Percentiles rank a stretch among this genome's conserved stretches.
Evolutionary conservation across 2,329 filamentous ascomycete genomes (phyloP).

Genomic region (Davidsoniella virescens): DNA sequence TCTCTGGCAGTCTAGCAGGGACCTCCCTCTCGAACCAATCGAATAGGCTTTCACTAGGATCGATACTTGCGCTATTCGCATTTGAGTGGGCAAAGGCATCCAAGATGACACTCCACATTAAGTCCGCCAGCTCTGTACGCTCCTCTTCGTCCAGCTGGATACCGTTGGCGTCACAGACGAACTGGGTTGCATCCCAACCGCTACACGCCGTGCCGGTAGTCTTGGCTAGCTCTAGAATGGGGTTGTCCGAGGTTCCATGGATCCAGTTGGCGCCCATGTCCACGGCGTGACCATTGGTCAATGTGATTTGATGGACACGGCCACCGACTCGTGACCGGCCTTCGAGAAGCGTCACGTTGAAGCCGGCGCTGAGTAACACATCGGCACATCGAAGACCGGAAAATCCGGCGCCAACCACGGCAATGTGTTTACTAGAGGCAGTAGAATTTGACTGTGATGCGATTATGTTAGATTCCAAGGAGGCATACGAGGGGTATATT

Average conservation of each 20-base stretch:
- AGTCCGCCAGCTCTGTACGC: conserved; percentile 29
- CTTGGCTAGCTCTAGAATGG: conserved; percentile 49
- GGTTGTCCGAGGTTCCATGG: conserved; percentile 55
- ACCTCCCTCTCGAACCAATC: conserved; percentile 37
- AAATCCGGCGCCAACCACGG: conserved; percentile 54
- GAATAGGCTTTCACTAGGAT: conserved; percentile 33
- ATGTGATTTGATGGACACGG: conserved; percentile 36
- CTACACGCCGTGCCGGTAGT: conserved; percentile 37
- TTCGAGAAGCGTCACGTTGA: conserved; percentile 53
- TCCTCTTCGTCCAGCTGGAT: conserved; percentile 29
- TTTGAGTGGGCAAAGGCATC: conserved; percentile 53
- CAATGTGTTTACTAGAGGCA: conserved; percentile 16
- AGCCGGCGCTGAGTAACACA: conserved; percentile 45
- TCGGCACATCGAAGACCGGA: conserved; percentile 57
- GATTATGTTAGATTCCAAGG: neutral
- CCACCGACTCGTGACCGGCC: conserved; percentile 52
- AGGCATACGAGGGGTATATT: neutral
- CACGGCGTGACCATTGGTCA: conserved; percentile 33
- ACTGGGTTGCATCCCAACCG: conserved; percentile 34
- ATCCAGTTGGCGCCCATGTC: conserved; percentile 66
- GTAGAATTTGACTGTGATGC: neutral
- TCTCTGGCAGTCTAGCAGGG: conserved; percentile 28
- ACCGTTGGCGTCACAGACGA: conserved; percentile 42
- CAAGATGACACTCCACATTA: conserved; percentile 53
- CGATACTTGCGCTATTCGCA: conserved; percentile 23